These are phyloP conservation scores for Phialocephala subalpina DNA, from an alignment of 2,329 filamentous ascomycete genomes.

Conservation along the genomic window DNA sequence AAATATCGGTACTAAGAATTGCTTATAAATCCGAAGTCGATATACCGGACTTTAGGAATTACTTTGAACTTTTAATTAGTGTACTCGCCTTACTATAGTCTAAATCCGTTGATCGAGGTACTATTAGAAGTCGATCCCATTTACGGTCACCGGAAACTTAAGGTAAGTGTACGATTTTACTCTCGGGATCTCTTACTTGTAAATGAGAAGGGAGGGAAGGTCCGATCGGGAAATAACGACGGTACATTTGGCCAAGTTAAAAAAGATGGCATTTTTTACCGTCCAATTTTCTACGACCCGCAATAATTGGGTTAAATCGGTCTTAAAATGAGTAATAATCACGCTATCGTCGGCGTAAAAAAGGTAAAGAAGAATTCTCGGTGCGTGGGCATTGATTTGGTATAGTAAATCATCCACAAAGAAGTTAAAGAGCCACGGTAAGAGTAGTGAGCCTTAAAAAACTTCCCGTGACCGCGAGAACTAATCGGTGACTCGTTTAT, in stretches of 20 bases:
- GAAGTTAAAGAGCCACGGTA: conserved; percentile 7
- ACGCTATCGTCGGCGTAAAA: background rate
- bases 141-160: background rate
- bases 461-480: conserved; percentile 1
- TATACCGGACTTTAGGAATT: background rate
- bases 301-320: background rate
- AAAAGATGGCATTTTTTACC: background rate
- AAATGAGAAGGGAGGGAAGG: background rate
- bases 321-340: conserved; percentile 7
- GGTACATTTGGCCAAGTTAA: background rate
- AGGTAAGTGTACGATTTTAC: conserved; percentile 2
- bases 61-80: background rate
- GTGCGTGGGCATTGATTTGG: background rate
- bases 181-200: background rate
- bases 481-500: background rate
- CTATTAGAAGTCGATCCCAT: conserved; percentile 3
- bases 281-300: background rate
- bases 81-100: background rate
- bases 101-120: conserved; percentile 2
- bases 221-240: background rate
- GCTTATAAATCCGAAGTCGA: conserved; percentile 5
- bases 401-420: conserved; percentile 9
- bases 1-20: conserved; percentile 9
- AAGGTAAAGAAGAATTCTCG: background rate
- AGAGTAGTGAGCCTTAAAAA: conserved; percentile 1